Base-by-base conservation (phyloP, 2,329 filamentous ascomycete species). In the Passalora sequoiae region DNA sequence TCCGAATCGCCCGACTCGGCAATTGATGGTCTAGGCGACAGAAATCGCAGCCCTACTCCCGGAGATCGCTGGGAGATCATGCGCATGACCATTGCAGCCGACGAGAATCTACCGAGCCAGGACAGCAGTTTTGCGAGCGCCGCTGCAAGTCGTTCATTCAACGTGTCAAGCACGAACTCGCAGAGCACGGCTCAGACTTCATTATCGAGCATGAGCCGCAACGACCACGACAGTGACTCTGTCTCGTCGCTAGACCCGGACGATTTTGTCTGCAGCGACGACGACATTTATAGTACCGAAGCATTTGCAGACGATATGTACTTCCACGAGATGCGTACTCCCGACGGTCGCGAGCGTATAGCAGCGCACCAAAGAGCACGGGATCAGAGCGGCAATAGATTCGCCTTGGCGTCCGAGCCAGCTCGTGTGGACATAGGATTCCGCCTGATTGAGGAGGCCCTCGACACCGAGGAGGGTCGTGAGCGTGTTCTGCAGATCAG, bases 11-110 rank as follows among this genome's bases (percentile, higher is more conserved):
- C 57, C n/a, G 40, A 36, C 17, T 20, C 33, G 13, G 24, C 29
- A n/a, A 36, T 84, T 1, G 83, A 94, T 64, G 88, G 88, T 3
- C 75, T 95, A 12, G 89, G 88, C 27, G 88, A 95, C 65, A 84
- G 89, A 46, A 79, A 87, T 50, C 80, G 88, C 55, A 94, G 88
- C 63, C 69, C 87, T n/a, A 83, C 84, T 1, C 83, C 84, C 4
- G 69, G 71, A 38, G 68, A 68, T 31, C 73, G 75, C 38, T 96
- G 89, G 89, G 84, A 91, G 47, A 87, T 82, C 3, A 79, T 96
- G 40, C 71, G 89, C 44, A 83, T 77, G 5, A 94, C 86, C 0
- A 76, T 96, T 48, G 83, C 85, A 0, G 86, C 87, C 0, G 89
- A 95, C 62, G 81, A 84, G 12, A 83, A 86, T 49, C 76, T 86